Percentiles rank a stretch among this genome's conserved stretches.
Evolutionary conservation across 495 filamentous ascomycete genomes (phyloP).

Genomic region (Aspergillus hancockii): DNA sequence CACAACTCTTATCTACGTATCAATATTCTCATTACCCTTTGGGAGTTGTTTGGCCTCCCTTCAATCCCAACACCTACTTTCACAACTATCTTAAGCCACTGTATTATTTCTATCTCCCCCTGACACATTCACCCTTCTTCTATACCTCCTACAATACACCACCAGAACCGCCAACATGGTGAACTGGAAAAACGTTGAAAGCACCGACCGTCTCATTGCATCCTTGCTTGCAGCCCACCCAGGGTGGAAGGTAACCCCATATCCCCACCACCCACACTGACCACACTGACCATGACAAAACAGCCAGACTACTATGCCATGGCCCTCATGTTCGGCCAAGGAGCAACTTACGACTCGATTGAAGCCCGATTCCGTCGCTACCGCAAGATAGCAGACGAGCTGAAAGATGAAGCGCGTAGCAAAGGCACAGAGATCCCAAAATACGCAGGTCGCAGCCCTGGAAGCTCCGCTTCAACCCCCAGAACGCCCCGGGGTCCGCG

Average conservation of each 20-base stretch:
- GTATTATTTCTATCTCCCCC: background rate
- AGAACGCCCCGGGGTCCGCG: slow-evolving; percentile 23
- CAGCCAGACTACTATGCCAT: slow-evolving; percentile 27
- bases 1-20: background rate
- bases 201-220: slow-evolving; percentile 33
- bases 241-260: slow-evolving; percentile 17
- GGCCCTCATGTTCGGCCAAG: slow-evolving; percentile 23
- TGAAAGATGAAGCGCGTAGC: slow-evolving; percentile 12
- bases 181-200: slow-evolving; percentile 35
- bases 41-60: no score
- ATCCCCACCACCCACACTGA: background rate
- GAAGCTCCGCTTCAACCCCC: slow-evolving; percentile 13
- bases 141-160: background rate
- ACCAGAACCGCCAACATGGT: slow-evolving; percentile 30
- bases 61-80: no score
- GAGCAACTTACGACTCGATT: slow-evolving; percentile 27
- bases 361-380: slow-evolving; percentile 23
- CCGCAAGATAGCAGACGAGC: slow-evolving; percentile 25
- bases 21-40: no score
- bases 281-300: background rate
- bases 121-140: background rate
- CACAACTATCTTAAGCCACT: background rate
- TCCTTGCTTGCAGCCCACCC: slow-evolving; percentile 34
- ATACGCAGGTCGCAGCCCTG: background rate
- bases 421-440: slow-evolving; percentile 13